phyloP scores from a whole-genome alignment of 2,329 filamentous ascomycete species.

The Fusarium nygamai region DNA sequence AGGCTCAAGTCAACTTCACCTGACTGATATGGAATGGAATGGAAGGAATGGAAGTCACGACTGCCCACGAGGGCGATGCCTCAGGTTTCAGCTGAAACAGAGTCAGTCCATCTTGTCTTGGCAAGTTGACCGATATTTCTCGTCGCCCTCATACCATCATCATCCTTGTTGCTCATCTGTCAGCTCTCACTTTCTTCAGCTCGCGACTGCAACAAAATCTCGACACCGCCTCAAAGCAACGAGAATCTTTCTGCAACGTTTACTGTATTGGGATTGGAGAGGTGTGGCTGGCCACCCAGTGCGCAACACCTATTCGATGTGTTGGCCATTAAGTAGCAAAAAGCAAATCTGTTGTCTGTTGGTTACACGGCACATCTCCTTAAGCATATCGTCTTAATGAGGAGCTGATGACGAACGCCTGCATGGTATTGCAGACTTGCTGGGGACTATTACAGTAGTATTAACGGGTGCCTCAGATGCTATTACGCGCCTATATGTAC shows the following conservation, averaged over 20 bases:
- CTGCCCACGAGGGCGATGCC: slow-evolving; percentile 5
- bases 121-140: slow-evolving; percentile 11
- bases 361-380: slow-evolving; percentile 15
- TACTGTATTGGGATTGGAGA: slow-evolving; percentile 29
- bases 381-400: slow-evolving; percentile 7
- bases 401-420: slow-evolving; percentile 27
- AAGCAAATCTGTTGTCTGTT: slow-evolving; percentile 30
- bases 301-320: slow-evolving; percentile 14
- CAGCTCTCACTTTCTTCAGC: slow-evolving; percentile 28
- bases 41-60: slow-evolving; percentile 9
- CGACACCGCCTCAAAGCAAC: slow-evolving; percentile 23
- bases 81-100: slow-evolving; percentile 15
- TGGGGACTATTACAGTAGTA: slow-evolving; percentile 10
- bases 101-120: slow-evolving; percentile 9
- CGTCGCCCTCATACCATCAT: slow-evolving; percentile 4
- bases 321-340: slow-evolving; percentile 23
- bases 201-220: slow-evolving; percentile 2
- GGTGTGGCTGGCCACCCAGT: slow-evolving; percentile 28
- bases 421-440: slow-evolving; percentile 18
- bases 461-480: slow-evolving; percentile 7
- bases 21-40: neutral
- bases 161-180: slow-evolving; percentile 22
- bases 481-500: slow-evolving; percentile 14
- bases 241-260: slow-evolving; percentile 34
- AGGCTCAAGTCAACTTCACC: slow-evolving; percentile 6